Evolutionary conservation across 2,329 filamentous ascomycete genomes (phyloP).

Genomic region (Moelleriella libera): DNA sequence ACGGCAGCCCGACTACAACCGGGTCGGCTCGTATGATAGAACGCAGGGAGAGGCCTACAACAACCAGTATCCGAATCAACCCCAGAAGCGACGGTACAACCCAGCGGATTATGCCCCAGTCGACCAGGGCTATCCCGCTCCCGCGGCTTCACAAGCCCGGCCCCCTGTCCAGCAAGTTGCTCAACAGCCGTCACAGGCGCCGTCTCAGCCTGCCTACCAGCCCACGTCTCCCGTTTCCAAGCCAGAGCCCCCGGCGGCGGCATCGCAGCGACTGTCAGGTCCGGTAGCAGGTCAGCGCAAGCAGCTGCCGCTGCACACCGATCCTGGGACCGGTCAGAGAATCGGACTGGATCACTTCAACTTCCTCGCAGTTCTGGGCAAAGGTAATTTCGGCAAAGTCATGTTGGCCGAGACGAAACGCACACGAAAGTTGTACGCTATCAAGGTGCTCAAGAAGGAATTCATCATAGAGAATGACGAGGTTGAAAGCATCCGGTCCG

Average conservation of each 20-base stretch:
- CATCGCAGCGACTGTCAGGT: conserved; percentile 15
- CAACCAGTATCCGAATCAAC: conserved; percentile 16
- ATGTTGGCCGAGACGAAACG: conserved; percentile 98
- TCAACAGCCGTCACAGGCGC: conserved; percentile 17
- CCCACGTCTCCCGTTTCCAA: conserved; percentile 19
- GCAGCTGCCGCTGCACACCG: conserved; percentile 55
- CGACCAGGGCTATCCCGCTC: conserved; percentile 27
- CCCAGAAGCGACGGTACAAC: conserved; percentile 52
- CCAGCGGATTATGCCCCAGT: conserved; percentile 61
- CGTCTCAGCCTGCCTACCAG: conserved; percentile 22
- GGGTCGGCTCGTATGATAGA: conserved; percentile 18
- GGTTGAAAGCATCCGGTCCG: conserved; percentile 92
- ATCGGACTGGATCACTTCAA: conserved; percentile 99
- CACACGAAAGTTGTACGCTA: conserved; percentile 83
- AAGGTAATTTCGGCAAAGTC: conserved; percentile 99
- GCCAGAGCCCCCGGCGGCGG: conserved; percentile 18
- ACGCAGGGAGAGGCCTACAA: conserved; percentile 21
- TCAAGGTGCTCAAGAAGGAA: conserved; percentile 98
- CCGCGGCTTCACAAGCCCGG: conserved; percentile 16
- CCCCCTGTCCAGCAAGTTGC: conserved; percentile 10
- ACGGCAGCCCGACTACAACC: conserved; percentile 19
- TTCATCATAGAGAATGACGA: conserved; percentile 99
- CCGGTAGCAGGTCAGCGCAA: conserved; percentile 28
- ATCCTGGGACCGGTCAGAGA: conserved; percentile 61
- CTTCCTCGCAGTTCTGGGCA: conserved; percentile 93